Evolutionary conservation across 441 rosid species (phyloP), one percentile per base, ranked within the genome.

Genomic region (Aleurites moluccanus): DNA sequence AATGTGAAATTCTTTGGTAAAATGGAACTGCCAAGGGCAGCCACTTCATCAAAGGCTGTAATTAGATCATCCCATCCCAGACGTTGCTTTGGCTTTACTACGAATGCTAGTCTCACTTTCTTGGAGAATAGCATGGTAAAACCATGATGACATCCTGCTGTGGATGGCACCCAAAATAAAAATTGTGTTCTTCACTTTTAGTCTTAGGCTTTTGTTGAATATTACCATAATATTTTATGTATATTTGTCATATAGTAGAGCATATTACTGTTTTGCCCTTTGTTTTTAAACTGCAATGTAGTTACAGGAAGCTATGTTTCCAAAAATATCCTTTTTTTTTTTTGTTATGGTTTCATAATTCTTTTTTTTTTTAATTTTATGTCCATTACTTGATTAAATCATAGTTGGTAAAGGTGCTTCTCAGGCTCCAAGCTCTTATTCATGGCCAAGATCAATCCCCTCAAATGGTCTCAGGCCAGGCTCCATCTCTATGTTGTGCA

Each of bases 31-130:
- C 47, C 67, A 18, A 16, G 23, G 10, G 47, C 67, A 35, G 47
- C 67, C 25, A 35, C 25, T 63, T 64, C 4, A 64, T n/a, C 18
- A 21, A 64, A 64, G 0, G 13, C 47, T 38, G 15, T 59, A 3
- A 47, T 5, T 28, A 67, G 44, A 13, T 13, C 16, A 30, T 33
- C 5, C 20, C 27, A n/a, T 52, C 6, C 14, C n/a, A 47, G 25
- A 13, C 13, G 35, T 69, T 53, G 42, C 60, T n/a, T 50, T 69
- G 25, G 49, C 73, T 69, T 8, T 69, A 53, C 7, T 53, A 53
- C 16, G 49, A 35, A 10, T 1, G 16, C 73, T 55, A 4, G 33
- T 69, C 35, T 27, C 6, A n/a, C 30, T 69, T n/a, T 53, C 35
- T 3, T 25, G 55, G 74, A 70, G 21, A 42, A 62, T 30, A 14